These are phyloP conservation scores for Aegilops bicornis DNA, from an alignment of 176 grass and related monocot species.

Conservation along the genomic window DNA sequence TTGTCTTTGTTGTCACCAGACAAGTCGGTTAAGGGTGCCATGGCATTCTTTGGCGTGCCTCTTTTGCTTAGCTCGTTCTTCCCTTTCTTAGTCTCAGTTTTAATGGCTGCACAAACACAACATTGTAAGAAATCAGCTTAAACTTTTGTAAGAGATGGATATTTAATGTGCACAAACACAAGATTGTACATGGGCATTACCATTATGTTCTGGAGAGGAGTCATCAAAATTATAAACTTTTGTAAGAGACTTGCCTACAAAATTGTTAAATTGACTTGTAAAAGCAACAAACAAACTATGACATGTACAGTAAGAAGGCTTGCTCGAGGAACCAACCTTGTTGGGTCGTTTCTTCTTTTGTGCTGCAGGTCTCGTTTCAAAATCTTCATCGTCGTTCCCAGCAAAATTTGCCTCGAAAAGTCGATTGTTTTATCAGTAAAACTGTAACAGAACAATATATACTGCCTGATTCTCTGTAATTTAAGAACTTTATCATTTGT, in stretches of 20 bases:
- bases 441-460: neutral
- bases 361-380: neutral
- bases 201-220: constrained; percentile 38
- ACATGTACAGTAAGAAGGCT: neutral
- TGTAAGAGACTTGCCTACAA: constrained; percentile 43
- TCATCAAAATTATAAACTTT: constrained; percentile 30
- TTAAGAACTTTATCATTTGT: neutral
- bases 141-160: neutral
- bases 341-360: constrained; percentile 32
- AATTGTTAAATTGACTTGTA: neutral
- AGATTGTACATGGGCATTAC: neutral
- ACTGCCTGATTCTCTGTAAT: neutral
- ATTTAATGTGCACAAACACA: neutral
- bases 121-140: neutral
- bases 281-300: neutral
- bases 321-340: neutral
- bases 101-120: constrained; percentile 36
- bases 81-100: neutral
- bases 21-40: too few relatives aligned
- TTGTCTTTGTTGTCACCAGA: too few relatives aligned
- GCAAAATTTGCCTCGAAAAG: constrained; percentile 30
- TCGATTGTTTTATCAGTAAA: neutral
- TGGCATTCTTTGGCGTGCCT: constrained; percentile 28
- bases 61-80: constrained; percentile 41
- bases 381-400: constrained; percentile 45